These are phyloP conservation scores for Alternaria conjuncta DNA, from an alignment of 2,329 filamentous ascomycete genomes.

Conservation along the genomic window DNA sequence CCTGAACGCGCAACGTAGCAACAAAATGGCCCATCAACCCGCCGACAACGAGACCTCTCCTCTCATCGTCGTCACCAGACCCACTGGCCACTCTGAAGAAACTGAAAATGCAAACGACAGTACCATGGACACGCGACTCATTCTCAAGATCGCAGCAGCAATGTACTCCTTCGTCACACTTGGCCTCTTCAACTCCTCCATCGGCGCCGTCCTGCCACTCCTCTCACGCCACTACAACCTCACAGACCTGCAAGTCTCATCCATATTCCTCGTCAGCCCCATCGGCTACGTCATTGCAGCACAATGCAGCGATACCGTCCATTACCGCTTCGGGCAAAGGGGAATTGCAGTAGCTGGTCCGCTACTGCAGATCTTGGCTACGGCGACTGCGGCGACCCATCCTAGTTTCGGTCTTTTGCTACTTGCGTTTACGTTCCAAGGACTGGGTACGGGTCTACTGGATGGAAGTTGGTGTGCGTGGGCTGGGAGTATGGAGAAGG, in stretches of 20 bases:
- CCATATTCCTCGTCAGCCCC: slow-evolving; percentile 54
- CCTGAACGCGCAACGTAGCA: neutral
- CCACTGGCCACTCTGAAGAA: neutral
- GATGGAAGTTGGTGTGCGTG: slow-evolving; percentile 57
- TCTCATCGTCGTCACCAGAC: slow-evolving; percentile 1
- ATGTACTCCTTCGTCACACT: slow-evolving; percentile 66
- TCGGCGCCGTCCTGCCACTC: slow-evolving; percentile 47
- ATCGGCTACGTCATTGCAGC: slow-evolving; percentile 55
- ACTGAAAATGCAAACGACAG: too few species aligned
- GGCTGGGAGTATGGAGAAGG: slow-evolving; percentile 50
- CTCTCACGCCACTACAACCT: slow-evolving; percentile 52
- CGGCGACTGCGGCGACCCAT: slow-evolving; percentile 33
- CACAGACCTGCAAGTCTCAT: slow-evolving; percentile 53
- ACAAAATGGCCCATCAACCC: slow-evolving; percentile 6
- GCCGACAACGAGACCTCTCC: slow-evolving; percentile 6
- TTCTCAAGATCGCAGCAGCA: slow-evolving; percentile 56
- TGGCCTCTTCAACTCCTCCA: slow-evolving; percentile 48
- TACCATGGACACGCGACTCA: neutral
- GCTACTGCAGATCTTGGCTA: slow-evolving; percentile 45
- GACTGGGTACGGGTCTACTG: slow-evolving; percentile 50
- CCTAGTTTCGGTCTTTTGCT: slow-evolving; percentile 45
- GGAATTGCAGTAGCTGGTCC: slow-evolving; percentile 52
- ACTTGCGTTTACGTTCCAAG: slow-evolving; percentile 39
- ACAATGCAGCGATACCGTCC: slow-evolving; percentile 49
- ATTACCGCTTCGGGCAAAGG: slow-evolving; percentile 52